phyloP scores from a whole-genome alignment of 495 filamentous ascomycete species.

The Neurospora sp. region DNA sequence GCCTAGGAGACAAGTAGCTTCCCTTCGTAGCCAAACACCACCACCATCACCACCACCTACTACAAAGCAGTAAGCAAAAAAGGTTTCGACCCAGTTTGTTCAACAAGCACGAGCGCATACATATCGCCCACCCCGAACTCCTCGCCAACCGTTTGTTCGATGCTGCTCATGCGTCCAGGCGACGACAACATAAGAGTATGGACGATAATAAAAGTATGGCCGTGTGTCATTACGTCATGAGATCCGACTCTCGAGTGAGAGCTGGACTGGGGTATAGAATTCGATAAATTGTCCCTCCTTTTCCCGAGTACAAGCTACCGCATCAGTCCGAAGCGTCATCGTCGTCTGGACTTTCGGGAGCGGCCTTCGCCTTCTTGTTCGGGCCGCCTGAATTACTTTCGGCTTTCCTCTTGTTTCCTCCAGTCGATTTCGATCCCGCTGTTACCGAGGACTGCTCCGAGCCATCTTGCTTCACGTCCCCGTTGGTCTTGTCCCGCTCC shows the following conservation, averaged over 20 bases:
- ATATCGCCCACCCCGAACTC: background rate
- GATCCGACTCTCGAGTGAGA: conserved; percentile 4
- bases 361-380: conserved; percentile 46
- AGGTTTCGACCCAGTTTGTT: background rate
- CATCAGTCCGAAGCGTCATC: conserved; percentile 43
- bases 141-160: background rate
- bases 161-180: background rate
- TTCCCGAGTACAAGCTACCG: conserved; percentile 24
- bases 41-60: background rate
- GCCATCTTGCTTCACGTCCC: conserved; percentile 25
- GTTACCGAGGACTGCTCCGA: background rate
- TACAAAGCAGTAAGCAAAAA: background rate
- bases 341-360: conserved; percentile 30
- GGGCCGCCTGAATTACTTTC: conserved; percentile 33
- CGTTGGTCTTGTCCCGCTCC: conserved; percentile 49
- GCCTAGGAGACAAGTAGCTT: background rate
- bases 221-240: conserved; percentile 26
- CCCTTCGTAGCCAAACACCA: background rate
- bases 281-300: conserved; percentile 1
- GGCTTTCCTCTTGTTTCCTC: conserved; percentile 35
- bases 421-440: conserved; percentile 10
- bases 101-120: background rate
- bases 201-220: conserved; percentile 18
- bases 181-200: background rate
- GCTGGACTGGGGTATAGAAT: conserved; percentile 20